phyloP scores from a whole-genome alignment of 1,284 basidiomycete species.

The Ceratobasidium sp. region DNA sequence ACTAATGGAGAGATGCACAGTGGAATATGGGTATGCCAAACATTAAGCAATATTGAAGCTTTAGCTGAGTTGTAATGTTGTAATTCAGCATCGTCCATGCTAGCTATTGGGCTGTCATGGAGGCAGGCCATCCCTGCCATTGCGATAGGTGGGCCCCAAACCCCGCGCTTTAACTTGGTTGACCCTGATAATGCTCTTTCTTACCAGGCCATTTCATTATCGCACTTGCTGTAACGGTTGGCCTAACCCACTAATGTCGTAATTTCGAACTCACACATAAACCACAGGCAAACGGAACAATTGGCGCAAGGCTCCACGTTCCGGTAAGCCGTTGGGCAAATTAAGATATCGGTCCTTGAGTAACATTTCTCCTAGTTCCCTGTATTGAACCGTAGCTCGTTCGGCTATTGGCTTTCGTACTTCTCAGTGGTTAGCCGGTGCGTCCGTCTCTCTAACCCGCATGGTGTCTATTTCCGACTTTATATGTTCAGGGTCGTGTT shows the following conservation, averaged over 20 bases:
- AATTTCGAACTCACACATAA: constrained; percentile 57
- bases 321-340: constrained; percentile 51
- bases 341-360: background rate
- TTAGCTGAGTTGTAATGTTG: background rate
- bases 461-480: background rate
- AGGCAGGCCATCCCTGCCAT: constrained; percentile 72
- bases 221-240: constrained; percentile 47
- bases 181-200: background rate
- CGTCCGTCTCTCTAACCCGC: background rate
- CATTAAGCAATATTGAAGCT: constrained; percentile 14
- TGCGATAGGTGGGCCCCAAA: constrained; percentile 68
- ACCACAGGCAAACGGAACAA: constrained; percentile 69
- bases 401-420: constrained; percentile 77
- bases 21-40: constrained; percentile 43
- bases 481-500: constrained; percentile 31
- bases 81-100: constrained; percentile 65
- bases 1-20: background rate
- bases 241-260: background rate
- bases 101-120: constrained; percentile 74
- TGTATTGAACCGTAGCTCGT: constrained; percentile 77
- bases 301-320: constrained; percentile 74
- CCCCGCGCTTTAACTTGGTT: constrained; percentile 51
- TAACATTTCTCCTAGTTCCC: constrained; percentile 61
- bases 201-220: constrained; percentile 44
- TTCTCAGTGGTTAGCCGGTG: constrained; percentile 77